phyloP scores from a whole-genome alignment of 1,139 yeast species.

The Starmera stellimalicola region DNA sequence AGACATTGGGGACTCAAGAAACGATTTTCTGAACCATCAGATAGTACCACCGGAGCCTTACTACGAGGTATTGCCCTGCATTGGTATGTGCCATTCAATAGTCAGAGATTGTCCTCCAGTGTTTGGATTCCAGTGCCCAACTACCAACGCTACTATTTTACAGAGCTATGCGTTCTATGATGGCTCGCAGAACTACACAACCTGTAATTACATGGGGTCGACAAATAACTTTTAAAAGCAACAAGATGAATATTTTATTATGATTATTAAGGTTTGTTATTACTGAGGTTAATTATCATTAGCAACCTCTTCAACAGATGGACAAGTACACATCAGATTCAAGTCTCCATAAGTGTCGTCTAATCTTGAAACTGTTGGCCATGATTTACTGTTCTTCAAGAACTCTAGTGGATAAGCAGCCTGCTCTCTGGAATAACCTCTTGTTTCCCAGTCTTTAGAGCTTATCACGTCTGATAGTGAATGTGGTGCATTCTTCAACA shows the following conservation, averaged over 20 bases:
- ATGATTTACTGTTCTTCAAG: slow-evolving; percentile 68
- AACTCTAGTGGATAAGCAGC: slow-evolving; percentile 87
- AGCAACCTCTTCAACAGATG: slow-evolving; percentile 47
- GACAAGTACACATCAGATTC: slow-evolving; percentile 90
- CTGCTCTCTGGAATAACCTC: slow-evolving; percentile 87
- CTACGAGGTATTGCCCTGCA: slow-evolving; percentile 80
- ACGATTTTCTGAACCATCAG: slow-evolving; percentile 41
- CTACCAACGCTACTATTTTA: slow-evolving; percentile 26
- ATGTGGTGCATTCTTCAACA: slow-evolving; percentile 89
- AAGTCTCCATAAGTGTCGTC: slow-evolving; percentile 93
- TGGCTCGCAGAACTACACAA: slow-evolving; percentile 20
- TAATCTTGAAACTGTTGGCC: slow-evolving; percentile 91
- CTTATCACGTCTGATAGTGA: slow-evolving; percentile 69
- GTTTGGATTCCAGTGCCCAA: slow-evolving; percentile 70
- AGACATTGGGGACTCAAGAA: slow-evolving; percentile 47
- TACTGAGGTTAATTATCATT: slow-evolving; percentile 3
- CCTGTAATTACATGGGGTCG: slow-evolving; percentile 44
- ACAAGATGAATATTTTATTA: background rate
- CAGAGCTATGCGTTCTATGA: slow-evolving; percentile 42
- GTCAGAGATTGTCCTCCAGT: slow-evolving; percentile 79
- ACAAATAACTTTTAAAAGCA: background rate
- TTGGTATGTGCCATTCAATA: slow-evolving; percentile 67
- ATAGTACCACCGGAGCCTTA: slow-evolving; percentile 55
- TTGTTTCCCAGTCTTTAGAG: slow-evolving; percentile 58
- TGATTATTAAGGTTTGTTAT: no score